Conservation (phyloP, 2,329 filamentous ascomycete species). For the Akanthomyces dipterigenus region DNA sequence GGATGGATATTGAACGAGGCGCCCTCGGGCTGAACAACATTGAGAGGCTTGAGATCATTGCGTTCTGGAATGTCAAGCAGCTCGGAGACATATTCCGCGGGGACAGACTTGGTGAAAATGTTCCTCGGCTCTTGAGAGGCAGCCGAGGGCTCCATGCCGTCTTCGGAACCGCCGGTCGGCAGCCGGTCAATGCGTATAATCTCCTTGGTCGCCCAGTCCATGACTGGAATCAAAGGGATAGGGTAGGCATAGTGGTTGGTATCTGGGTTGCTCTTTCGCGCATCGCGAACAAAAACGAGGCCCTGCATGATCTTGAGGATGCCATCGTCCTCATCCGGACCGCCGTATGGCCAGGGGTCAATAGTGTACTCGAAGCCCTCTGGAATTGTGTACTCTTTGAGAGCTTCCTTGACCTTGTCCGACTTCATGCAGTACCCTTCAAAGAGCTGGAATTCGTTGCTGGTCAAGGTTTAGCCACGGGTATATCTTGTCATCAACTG, state of each 20-base stretch:
- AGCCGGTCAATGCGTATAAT: conserved; percentile 52
- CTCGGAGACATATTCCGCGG: conserved; percentile 44
- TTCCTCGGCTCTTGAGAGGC: conserved; percentile 34
- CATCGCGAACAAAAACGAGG: conserved; percentile 40
- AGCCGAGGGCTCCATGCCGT: conserved; percentile 34
- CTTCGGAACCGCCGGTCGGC: conserved; percentile 39
- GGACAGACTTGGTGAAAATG: conserved; percentile 35
- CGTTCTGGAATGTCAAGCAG: conserved; percentile 41
- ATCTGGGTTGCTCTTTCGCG: conserved; percentile 39
- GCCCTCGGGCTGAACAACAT: conserved; percentile 64
- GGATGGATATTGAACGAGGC: conserved; percentile 54
- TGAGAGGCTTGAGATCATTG: conserved; percentile 58
- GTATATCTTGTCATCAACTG: not conserved
- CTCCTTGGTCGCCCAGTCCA: conserved; percentile 49
- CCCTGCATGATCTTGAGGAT: conserved; percentile 42
- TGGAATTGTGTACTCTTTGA: conserved; percentile 40
- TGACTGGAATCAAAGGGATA: conserved; percentile 51
- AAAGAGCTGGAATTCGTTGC: conserved; percentile 34
- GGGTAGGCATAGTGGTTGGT: conserved; percentile 58
- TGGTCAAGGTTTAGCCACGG: conserved; percentile 13
- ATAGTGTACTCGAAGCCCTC: conserved; percentile 37
- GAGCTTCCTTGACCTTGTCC: conserved; percentile 38
- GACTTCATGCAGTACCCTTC: conserved; percentile 35
- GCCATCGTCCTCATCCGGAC: conserved; percentile 32
- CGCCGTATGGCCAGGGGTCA: conserved; percentile 63